Percentiles rank a stretch among this genome's conserved stretches.
phyloP scores from a whole-genome alignment of 2,329 filamentous ascomycete genomes.

The Sporothrix brasiliensis region DNA sequence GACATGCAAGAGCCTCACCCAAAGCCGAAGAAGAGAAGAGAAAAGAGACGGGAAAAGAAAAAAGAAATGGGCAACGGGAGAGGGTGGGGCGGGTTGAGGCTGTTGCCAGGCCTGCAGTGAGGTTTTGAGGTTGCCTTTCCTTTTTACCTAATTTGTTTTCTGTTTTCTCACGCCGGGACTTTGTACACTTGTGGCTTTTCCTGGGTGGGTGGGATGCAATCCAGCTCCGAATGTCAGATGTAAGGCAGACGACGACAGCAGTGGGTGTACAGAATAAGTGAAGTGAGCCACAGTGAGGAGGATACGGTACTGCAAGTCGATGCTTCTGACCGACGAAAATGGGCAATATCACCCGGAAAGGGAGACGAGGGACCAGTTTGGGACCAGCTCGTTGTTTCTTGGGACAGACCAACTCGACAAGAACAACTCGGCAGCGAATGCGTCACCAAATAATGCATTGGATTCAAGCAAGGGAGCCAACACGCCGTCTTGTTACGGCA shows the following conservation, averaged over 20 bases:
- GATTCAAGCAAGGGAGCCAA: slow-evolving; percentile 4
- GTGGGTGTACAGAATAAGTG: slow-evolving; percentile 18
- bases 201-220: neutral
- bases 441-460: neutral
- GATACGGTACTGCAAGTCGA: too few relatives aligned
- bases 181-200: neutral
- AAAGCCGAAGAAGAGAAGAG: neutral
- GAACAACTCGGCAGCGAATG: neutral
- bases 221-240: neutral
- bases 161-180: too few relatives aligned
- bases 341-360: neutral
- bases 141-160: neutral
- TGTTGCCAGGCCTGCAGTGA: slow-evolving; percentile 6
- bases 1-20: neutral
- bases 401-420: neutral
- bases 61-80: neutral
- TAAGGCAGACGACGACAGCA: neutral
- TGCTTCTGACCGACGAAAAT: neutral
- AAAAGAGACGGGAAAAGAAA: neutral
- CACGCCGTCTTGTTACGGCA: neutral
- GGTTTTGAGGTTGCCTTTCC: neutral
- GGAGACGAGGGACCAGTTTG: neutral
- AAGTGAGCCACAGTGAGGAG: neutral
- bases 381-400: neutral
- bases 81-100: slow-evolving; percentile 4